Percentiles rank a stretch among this genome's conserved stretches.
These are phyloP conservation scores for Dothideomycetidae sp. DNA, from an alignment of 2,329 filamentous ascomycete species.

Conservation along the genomic window DNA sequence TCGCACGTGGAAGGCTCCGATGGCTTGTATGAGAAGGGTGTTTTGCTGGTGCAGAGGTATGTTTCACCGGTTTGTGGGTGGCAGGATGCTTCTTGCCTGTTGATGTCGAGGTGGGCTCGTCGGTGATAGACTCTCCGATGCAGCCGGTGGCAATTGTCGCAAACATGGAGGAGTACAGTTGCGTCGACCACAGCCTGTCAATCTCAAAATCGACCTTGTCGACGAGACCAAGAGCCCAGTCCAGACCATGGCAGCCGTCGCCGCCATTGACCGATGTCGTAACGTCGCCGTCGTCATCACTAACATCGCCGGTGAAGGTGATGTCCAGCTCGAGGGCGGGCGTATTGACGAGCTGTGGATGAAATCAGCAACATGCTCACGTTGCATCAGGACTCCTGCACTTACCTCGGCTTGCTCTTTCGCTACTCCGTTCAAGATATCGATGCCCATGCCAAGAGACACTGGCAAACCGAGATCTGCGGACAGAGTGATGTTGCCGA, in stretches of 20 bases:
- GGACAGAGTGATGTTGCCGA: not conserved
- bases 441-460: not conserved
- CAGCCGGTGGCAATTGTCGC: not conserved
- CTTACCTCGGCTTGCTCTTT: not conserved
- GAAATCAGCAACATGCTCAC: no score
- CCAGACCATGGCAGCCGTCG: not conserved
- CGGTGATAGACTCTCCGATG: not conserved
- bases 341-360: no score
- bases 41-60: no score
- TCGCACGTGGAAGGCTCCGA: no score
- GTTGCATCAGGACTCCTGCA: not conserved
- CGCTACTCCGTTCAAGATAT: not conserved
- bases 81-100: no score
- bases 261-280: not conserved
- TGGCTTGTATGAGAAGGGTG: no score
- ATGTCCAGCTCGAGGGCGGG: not conserved
- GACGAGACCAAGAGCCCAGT: not conserved
- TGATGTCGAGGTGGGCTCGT: no score
- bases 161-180: not conserved
- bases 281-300: not conserved
- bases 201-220: not conserved
- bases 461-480: not conserved
- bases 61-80: no score
- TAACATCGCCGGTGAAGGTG: not conserved
- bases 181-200: not conserved